Evolutionary conservation across 2,329 filamentous ascomycete species (phyloP), one percentile per base, ranked within the genome.

Genomic region (Pseudocercospora cruenta): DNA sequence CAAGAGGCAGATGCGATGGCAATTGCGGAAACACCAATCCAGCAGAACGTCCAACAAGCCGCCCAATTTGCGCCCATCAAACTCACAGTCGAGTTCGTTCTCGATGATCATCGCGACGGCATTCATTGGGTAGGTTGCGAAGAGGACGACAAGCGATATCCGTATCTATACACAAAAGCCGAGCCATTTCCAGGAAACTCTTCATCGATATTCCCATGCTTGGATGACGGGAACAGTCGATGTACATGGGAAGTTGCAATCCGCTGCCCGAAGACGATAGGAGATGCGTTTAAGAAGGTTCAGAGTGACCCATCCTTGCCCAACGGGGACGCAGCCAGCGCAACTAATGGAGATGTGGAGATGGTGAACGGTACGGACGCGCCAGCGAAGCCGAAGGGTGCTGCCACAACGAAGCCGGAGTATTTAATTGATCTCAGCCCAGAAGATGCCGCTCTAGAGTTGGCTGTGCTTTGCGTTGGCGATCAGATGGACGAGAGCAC

Each of bases 101-200:
- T 92, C 36, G 88, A 87, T 59, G 87, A 88, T 71, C 90, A 94
- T 59, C 86, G 92, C 54, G 95, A 99, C 77, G 94, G 93, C 22
- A 79, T 98, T 65, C 94, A 97, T 67, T 99, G 97, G 79, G 92
- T 96, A 16, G 94, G 95, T 3, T 86, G 95, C 43, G 89, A 93
- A 53, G 88, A 90, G 64, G 87, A 89, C 59, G 94, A 97, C 76
- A 84, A 84, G 63, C 87, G 94, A 67, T 99, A 94, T 77, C 93
- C 95, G 0, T 94, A 99, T 80, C 89, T 92, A 58, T 99, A 96
- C 78, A 96, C 94, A 0, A 90, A 90, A 47, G 93, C 94, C 74
- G 91, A 90, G 1, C 82, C 90, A 49, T 90, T 91, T 67, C 88
- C 93, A 0, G 93, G 94, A 31, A 90, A 88, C 19, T 90, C 93